Evolutionary conservation across 2,329 filamentous ascomycete genomes (phyloP), one percentile per base, ranked within the genome.

Genomic region (Rhexocercosporidium sp.): DNA sequence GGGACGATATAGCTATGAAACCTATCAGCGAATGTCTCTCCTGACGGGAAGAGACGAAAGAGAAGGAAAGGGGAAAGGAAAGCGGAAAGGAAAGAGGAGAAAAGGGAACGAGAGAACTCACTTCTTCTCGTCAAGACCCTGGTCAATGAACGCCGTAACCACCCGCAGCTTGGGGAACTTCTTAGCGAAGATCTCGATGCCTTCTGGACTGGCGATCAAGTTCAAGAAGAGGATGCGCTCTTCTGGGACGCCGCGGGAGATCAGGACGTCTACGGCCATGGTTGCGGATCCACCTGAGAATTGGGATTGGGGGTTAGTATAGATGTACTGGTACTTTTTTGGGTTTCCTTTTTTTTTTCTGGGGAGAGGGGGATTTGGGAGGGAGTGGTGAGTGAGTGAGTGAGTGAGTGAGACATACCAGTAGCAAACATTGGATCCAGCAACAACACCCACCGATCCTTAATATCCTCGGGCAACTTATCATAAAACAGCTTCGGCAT

Each of bases 371-470:
- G n/a, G n/a, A n/a, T n/a, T 46, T 46, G 12, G 14, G 5, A 18
- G 41, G 5, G 41, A 7, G 22, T 27, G 6, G 5, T 29, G n/a
- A n/a, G 16, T 46, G 46, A 6, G 25, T 7, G 18, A 20, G 27
- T 16, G n/a, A 34, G 4, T 3, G 18, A 25, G 20, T 16, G 68
- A 12, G 65, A 72, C 84, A 75, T 81, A 94, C 93, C 94, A 73
- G 96, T 99, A 66, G 96, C 96, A 81, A 99, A 94, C 96, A 99
- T 99, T n/a, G 96, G 96, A 78, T 99, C 96, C 54, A 99, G 82
- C 53, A 99, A 84, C 68, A 99, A 83, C 41, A 97, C 95, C 94
- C 96, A 99, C 79, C 96, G 85, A 64, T 95, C 87, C 27, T 92
- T 88, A 79, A 99, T 97, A 78, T 99, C 96, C 77, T 93, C 91